phyloP scores from a whole-genome alignment of 2,329 filamentous ascomycete genomes.

The Bisporella sp. region DNA sequence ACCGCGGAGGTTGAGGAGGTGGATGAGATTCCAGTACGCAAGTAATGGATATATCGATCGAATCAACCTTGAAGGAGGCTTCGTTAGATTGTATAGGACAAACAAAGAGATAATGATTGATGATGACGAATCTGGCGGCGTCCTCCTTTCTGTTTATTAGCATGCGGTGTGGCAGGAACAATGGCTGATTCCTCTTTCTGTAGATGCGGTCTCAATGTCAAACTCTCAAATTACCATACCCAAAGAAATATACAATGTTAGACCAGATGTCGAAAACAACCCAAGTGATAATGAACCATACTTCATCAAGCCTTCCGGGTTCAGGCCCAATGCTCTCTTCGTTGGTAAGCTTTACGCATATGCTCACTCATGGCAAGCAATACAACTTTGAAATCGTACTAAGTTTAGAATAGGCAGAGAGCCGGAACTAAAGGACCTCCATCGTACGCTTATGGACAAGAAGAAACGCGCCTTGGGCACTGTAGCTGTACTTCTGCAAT shows the following conservation, averaged over 20 bases:
- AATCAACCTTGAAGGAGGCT: too few species aligned
- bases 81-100: too few species aligned
- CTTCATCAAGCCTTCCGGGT: constrained; percentile 45
- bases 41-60: background rate
- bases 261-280: constrained; percentile 13
- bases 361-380: background rate
- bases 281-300: constrained; percentile 12
- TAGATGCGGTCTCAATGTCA: constrained; percentile 24
- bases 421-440: constrained; percentile 49
- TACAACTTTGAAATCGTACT: background rate
- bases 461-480: constrained; percentile 49
- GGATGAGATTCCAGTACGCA: constrained; percentile 9
- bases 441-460: constrained; percentile 50
- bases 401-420: constrained; percentile 36
- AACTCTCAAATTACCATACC: constrained; percentile 18
- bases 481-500: constrained; percentile 56
- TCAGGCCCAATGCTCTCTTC: constrained; percentile 57
- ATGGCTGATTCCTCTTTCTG: constrained; percentile 25
- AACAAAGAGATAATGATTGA: too few species aligned
- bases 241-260: constrained; percentile 16
- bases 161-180: too few species aligned
- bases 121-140: too few species aligned
- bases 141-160: too few species aligned
- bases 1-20: constrained; percentile 20
- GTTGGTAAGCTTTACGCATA: constrained; percentile 31